Base-by-base conservation (phyloP, 805 yeast genomes). In the Metschnikowia chrysomelidarum region DNA sequence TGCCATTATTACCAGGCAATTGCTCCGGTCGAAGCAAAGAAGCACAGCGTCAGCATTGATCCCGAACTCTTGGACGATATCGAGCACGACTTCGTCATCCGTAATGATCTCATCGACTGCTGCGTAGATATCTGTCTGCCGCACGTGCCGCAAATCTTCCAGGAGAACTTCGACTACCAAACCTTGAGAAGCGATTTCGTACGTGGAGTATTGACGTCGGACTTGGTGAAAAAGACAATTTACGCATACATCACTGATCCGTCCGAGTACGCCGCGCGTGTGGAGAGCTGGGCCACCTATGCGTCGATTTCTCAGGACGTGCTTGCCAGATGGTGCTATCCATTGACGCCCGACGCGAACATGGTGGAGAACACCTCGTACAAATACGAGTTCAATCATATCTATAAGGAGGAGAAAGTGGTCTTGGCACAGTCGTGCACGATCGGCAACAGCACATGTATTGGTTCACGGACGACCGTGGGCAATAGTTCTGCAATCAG, bases 131-230 rank as follows among this genome's bases (percentile, higher is more conserved):
- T 93, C 42, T 93, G 98, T 61, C 74, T 97, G 5, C 87, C 95
- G 2, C 87, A 82, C 47, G 96, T 93, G 8, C 97, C 97, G 1
- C 93, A 94, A 11, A 82, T 91, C 42, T 93, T 91, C 65, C 95
- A 87, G 51, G 98, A 93, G 54, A 91, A 93, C 59, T 93, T 93
- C 52, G 98, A 93, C 64, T 93, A 89, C 59, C 96, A 91, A 59
- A 68, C 76, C 34, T 67, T 91, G 44, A 75, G 98, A 59, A 70
- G 75, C 22, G 98, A 93, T 62, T 93, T 91, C 54, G 85, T 91
- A 19, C 82, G 78, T 49, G 97, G 98, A 36, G 93, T 91, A 17
- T 69, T 93, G 41, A 82, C 93, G 11, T 82, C 94, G 33, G 98
- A 93, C 60, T 73, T 93, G 49, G 68, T 93, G 49, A 89, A 88